Evolutionary conservation across 768 basidiomycete species (phyloP).

Genomic region (Psilocybe cubensis): DNA sequence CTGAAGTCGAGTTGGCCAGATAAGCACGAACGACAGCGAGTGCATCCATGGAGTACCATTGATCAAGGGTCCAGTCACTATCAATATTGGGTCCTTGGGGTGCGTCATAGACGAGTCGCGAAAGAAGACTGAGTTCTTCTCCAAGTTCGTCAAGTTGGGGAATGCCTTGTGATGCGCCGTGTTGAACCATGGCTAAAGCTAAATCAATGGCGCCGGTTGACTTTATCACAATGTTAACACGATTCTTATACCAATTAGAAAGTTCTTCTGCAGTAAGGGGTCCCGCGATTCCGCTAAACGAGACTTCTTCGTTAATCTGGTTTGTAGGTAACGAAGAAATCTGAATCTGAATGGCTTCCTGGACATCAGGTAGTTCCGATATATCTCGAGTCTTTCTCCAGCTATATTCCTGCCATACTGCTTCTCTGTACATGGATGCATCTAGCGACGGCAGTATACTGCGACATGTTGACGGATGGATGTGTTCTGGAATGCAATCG

Average conservation of each 20-base stretch:
- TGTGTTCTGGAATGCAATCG: conserved; percentile 74
- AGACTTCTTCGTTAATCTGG: conserved; percentile 14
- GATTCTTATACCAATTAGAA: conserved; percentile 73
- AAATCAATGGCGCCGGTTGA: conserved; percentile 77
- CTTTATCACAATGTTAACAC: conserved; percentile 63
- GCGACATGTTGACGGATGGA: conserved; percentile 62
- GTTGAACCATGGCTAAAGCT: conserved; percentile 80
- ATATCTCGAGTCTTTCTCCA: conserved; percentile 66
- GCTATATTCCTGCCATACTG: conserved; percentile 25
- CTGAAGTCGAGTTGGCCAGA: conserved; percentile 69
- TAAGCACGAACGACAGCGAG: conserved; percentile 73
- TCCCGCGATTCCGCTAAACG: conserved; percentile 20
- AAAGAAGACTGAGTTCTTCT: conserved; percentile 89
- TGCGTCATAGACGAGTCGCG: conserved; percentile 85
- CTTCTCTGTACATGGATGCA: conserved; percentile 46
- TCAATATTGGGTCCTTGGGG: conserved; percentile 45
- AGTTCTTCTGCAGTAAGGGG: conserved; percentile 56
- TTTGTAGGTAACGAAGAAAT: conserved; percentile 9
- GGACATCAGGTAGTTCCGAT: conserved; percentile 53
- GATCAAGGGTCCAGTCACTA: conserved; percentile 74
- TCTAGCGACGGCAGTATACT: conserved; percentile 70
- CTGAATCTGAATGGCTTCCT: conserved; percentile 39
- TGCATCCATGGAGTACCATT: conserved; percentile 75
- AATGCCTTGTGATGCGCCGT: conserved; percentile 82
- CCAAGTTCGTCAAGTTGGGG: conserved; percentile 82